These are phyloP conservation scores for Monosporascus sp. DNA, from an alignment of 2,329 filamentous ascomycete genomes.

Conservation along the genomic window DNA sequence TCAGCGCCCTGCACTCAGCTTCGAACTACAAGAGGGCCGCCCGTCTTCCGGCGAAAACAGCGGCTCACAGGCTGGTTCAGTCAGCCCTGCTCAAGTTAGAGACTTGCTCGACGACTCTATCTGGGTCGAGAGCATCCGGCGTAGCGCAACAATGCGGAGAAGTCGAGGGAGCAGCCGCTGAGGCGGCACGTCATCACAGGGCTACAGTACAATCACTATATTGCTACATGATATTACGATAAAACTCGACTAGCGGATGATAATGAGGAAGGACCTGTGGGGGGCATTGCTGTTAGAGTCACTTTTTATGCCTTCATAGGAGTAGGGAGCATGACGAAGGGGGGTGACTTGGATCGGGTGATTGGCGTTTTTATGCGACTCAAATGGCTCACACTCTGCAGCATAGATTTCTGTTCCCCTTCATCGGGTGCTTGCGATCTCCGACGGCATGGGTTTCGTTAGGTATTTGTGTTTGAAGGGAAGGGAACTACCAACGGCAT, in stretches of 20 bases:
- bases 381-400: slow-evolving; percentile 6
- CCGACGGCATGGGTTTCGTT: not conserved
- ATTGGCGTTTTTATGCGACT: slow-evolving; percentile 11
- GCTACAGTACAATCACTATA: slow-evolving; percentile 1
- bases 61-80: slow-evolving; percentile 56
- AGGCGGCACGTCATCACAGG: not conserved
- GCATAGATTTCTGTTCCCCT: slow-evolving; percentile 2
- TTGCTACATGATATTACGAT: slow-evolving; percentile 7
- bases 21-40: slow-evolving; percentile 47
- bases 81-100: slow-evolving; percentile 72
- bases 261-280: not conserved
- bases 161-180: slow-evolving; percentile 26
- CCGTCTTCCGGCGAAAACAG: slow-evolving; percentile 37
- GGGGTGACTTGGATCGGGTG: slow-evolving; percentile 14
- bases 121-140: slow-evolving; percentile 88
- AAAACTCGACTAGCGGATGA: slow-evolving; percentile 1
- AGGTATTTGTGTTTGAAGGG: not conserved
- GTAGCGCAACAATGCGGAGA: slow-evolving; percentile 68
- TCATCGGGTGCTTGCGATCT: no score
- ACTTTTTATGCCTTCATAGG: slow-evolving; percentile 4
- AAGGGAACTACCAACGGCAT: not conserved
- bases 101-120: slow-evolving; percentile 82
- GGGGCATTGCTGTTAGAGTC: slow-evolving; percentile 1
- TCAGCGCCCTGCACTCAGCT: slow-evolving; percentile 52
- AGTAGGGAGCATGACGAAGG: not conserved